Base-by-base conservation (phyloP, 2,329 filamentous ascomycete genomes). In the Colletotrichum tropicicola region DNA sequence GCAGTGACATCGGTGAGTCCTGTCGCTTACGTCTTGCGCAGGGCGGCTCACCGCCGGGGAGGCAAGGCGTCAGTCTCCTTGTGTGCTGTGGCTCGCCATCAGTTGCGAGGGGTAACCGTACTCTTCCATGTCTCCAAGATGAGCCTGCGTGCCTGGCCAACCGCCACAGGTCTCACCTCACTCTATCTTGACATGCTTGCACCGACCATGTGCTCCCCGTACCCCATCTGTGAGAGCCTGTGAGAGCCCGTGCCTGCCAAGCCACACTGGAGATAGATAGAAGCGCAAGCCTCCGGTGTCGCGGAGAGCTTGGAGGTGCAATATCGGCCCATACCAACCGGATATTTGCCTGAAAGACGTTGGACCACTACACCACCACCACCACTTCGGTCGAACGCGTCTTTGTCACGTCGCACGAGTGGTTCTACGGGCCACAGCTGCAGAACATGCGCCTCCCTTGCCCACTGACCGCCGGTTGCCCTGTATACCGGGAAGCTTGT, bases 261-360 rank as follows among this genome's bases (percentile, higher is more conserved):
- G 55, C 47, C 47, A 59, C 56, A 30, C 6, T 15, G n/a, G 10
- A 15, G 23, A 43, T n/a, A n/a, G 28, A 27, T 43, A 23, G 28
- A 9, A 19, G 8, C 3, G 9, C 13, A 37, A 25, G 35, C 27
- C 27, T 35, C 25, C 39, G 19, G 17, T 43, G 54, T n/a, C 43
- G 41, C 15, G 25, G 8, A 6, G 45, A 17, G 21, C 6, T 27
- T 8, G 25, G 12, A 19, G 15, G 43, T 45, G 57, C 17, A 62
- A 62, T 56, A 39, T 56, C 25, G 27, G n/a, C 8, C 7, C 58
- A 61, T 65, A 19, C 51, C 62, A 55, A n/a, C 19, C 49, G 28
- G 39, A 56, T 23, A 56, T 39, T 39, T 56, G 35, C 49, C 51
- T 19, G 6, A 23, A 13, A 4, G 32, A 21, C 8, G 15, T n/a